Base-by-base conservation (phyloP, 1,139 yeast species). In the Saccharomyces uvarum region DNA sequence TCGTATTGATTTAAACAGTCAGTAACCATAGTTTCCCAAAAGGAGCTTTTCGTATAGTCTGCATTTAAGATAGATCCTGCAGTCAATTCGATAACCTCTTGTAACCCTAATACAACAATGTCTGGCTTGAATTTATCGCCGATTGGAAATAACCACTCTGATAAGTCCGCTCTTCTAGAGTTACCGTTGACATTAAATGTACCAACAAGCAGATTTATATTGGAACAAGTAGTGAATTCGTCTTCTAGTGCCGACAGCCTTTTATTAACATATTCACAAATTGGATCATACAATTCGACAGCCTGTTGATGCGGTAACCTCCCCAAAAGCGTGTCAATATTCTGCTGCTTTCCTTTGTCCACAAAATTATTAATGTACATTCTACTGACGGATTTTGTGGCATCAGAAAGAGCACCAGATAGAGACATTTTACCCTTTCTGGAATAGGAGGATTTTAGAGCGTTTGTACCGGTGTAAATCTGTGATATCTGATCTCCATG, bases 401-500 rank as follows among this genome's bases (percentile, higher is more conserved):
- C 97, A 72, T 95, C 99, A 0, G 97, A 88, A 33, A 95, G 73
- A 0, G 97, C 97, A 19, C 99, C 98, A 0, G 98, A 98, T 57
- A 95, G 73, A 54, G 91, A 89, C 97, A 90, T 89, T 66, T 90
- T 91, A 16, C 99, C 99, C 47, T 89, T 86, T 66, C 99, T 79
- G 2, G 98, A 87, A 67, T 86, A 93, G 3, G 97, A 88, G 0
- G 97, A 88, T 69, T 95, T 95, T 52, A 95, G 75, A 0, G 99
- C 99, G 68, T 93, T 91, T 0, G 99, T 95, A 5, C 99, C 99
- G 0, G 99, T 93, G 68, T 95, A 95, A 29, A 93, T 93, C 69
- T 90, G 97, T 0, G 98, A 90, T 8, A 95, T 81, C 57, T 95
- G 97, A 71, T 95, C 99, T 50, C 99, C 99, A 69, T 93, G 91